phyloP scores from a whole-genome alignment of 768 basidiomycete species.

The Lactarius tabidus region DNA sequence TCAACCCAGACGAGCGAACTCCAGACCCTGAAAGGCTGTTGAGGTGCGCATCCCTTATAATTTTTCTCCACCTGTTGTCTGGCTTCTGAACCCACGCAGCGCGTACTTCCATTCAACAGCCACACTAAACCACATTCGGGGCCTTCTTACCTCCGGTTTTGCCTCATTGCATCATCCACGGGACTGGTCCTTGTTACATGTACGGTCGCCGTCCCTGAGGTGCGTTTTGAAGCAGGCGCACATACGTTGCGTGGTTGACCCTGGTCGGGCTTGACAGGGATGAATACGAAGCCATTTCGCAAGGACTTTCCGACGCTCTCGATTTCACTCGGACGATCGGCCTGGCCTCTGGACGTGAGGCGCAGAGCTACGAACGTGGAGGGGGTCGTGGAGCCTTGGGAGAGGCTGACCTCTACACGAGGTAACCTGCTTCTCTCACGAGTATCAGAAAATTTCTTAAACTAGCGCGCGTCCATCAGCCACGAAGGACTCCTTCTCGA shows the following conservation, averaged over 20 bases:
- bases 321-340: conserved; percentile 93
- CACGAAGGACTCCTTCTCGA: conserved; percentile 92
- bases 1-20: conserved; percentile 70
- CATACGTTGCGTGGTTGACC: background rate
- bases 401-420: conserved; percentile 92
- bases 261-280: conserved; percentile 37
- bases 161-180: conserved; percentile 88
- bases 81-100: conserved; percentile 36
- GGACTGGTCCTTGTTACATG: conserved; percentile 90
- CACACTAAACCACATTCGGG: conserved; percentile 89
- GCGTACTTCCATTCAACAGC: conserved; percentile 96
- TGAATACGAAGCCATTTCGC: conserved; percentile 84
- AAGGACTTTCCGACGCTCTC: conserved; percentile 82
- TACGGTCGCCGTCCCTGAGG: conserved; percentile 76
- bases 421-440: conserved; percentile 39
- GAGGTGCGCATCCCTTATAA: conserved; percentile 41
- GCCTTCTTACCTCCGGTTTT: conserved; percentile 86
- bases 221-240: conserved; percentile 32
- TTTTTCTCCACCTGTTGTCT: background rate
- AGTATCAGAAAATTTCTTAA: background rate
- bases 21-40: conserved; percentile 90
- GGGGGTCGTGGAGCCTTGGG: conserved; percentile 69
- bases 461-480: conserved; percentile 36
- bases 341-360: conserved; percentile 47
- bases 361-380: conserved; percentile 59